Conservation (phyloP, 805 yeast genomes). For the Henningerozyma blattae region DNA sequence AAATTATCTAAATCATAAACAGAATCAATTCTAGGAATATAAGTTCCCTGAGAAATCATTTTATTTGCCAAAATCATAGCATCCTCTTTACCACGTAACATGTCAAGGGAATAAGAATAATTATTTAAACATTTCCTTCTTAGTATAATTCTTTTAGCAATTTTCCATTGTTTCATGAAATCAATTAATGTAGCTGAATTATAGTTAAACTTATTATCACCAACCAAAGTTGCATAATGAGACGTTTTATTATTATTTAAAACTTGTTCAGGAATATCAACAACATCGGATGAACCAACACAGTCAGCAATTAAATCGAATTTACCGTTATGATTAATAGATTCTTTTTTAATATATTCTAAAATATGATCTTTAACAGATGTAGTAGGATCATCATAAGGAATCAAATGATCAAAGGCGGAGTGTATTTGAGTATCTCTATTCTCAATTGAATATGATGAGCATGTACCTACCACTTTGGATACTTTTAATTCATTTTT, state of each 20-base stretch:
- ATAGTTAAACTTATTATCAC: constrained; percentile 35
- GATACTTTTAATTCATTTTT: constrained; percentile 34
- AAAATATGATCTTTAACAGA: constrained; percentile 27
- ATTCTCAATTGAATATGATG: constrained; percentile 33
- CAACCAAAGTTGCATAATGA: constrained; percentile 41
- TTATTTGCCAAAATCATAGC: constrained; percentile 13
- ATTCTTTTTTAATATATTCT: constrained; percentile 16
- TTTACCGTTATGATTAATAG: constrained; percentile 27
- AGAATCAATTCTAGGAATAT: constrained; percentile 42
- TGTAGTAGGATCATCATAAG: constrained; percentile 36
- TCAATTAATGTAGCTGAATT: background rate
- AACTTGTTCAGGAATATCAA: background rate
- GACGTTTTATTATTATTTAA: constrained; percentile 13
- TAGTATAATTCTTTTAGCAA: background rate
- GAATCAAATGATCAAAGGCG: constrained; percentile 51
- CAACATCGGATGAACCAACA: constrained; percentile 39
- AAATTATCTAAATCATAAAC: constrained; percentile 37
- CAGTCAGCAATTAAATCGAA: constrained; percentile 58
- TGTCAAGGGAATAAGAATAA: constrained; percentile 21
- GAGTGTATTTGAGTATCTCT: constrained; percentile 23
- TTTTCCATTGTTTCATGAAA: background rate
- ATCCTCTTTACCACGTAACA: constrained; percentile 4
- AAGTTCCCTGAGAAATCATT: constrained; percentile 18
- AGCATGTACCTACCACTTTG: constrained; percentile 46
- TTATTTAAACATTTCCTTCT: constrained; percentile 6